phyloP scores from a whole-genome alignment of 192 early-diverging fungal genomes.

The Entomortierella lignicola region DNA sequence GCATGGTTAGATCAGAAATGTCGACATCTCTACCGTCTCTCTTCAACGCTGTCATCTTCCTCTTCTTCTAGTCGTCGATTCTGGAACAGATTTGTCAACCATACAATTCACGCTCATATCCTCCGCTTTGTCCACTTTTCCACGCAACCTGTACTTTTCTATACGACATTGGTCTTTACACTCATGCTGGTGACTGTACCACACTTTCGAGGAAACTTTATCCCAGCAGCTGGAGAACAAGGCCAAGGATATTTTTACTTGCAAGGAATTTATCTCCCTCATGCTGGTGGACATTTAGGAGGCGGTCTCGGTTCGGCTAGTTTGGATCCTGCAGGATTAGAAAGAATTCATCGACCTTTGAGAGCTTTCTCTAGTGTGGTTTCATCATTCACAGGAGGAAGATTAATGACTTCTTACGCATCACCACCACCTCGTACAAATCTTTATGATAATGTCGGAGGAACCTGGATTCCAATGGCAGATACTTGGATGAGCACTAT shows the following conservation, averaged over 20 bases:
- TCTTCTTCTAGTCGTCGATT: constrained; percentile 15
- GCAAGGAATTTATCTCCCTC: constrained; percentile 45
- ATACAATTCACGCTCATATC: constrained; percentile 46
- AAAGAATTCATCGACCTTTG: constrained; percentile 20
- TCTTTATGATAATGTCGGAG: background rate
- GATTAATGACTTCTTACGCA: constrained; percentile 1
- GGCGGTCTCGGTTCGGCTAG: constrained; percentile 30
- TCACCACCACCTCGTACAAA: background rate
- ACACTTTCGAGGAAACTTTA: constrained; percentile 43
- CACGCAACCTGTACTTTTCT: constrained; percentile 44
- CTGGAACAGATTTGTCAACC: constrained; percentile 51
- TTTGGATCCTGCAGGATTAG: constrained; percentile 35
- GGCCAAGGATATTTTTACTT: constrained; percentile 50
- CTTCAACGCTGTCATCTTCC: constrained; percentile 27
- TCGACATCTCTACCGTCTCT: constrained; percentile 43
- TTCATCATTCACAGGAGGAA: constrained; percentile 32
- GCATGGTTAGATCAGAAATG: constrained; percentile 46
- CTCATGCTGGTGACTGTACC: constrained; percentile 51
- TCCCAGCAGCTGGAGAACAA: constrained; percentile 45
- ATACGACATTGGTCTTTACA: constrained; percentile 36
- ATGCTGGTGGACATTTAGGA: constrained; percentile 31
- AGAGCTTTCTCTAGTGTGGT: constrained; percentile 26
- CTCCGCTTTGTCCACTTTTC: constrained; percentile 52
- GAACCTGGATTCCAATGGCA: constrained; percentile 62
- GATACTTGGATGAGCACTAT: constrained; percentile 63